Conservation (phyloP, 495 filamentous ascomycete species). For the Pyrenula massariospora region DNA sequence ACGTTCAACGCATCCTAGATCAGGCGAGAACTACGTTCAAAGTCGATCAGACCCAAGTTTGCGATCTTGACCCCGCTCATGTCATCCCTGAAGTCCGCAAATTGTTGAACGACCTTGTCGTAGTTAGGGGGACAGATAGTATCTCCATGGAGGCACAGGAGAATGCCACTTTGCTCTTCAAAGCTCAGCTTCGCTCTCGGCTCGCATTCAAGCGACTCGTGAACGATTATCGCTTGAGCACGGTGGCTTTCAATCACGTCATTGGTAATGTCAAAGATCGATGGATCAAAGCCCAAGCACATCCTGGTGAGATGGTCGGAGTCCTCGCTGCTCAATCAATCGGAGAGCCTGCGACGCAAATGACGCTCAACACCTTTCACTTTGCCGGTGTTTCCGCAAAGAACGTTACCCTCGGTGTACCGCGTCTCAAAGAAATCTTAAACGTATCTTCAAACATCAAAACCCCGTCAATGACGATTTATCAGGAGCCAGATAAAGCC, state of each 20-base stretch:
- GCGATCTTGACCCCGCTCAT: constrained; percentile 81
- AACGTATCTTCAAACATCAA: constrained; percentile 97
- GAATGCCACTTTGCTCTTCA: constrained; percentile 81
- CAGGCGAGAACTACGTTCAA: constrained; percentile 82
- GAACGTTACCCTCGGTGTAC: constrained; percentile 98
- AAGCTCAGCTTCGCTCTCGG: constrained; percentile 77
- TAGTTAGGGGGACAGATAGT: constrained; percentile 73
- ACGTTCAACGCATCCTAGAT: constrained; percentile 80
- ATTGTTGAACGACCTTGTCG: constrained; percentile 61
- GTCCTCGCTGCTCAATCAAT: constrained; percentile 97
- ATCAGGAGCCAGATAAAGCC: constrained; percentile 46
- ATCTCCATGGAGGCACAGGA: constrained; percentile 79
- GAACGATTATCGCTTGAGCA: constrained; percentile 71
- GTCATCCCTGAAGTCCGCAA: constrained; percentile 73
- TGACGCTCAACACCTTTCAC: constrained; percentile 99
- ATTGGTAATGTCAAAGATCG: constrained; percentile 82
- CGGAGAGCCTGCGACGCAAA: constrained; percentile 96
- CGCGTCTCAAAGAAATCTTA: constrained; percentile 97
- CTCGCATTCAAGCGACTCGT: constrained; percentile 88
- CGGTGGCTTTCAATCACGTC: constrained; percentile 85
- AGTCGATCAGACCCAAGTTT: constrained; percentile 70
- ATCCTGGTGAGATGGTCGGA: constrained; percentile 96
- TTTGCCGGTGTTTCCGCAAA: constrained; percentile 99
- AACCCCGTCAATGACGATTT: constrained; percentile 96
- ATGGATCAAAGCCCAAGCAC: constrained; percentile 69